A percentile compares a stretch with the other conserved stretches of the same genome.
Evolutionary conservation across 768 basidiomycete species (phyloP).

Genomic region (Pleurotus ostreatus): DNA sequence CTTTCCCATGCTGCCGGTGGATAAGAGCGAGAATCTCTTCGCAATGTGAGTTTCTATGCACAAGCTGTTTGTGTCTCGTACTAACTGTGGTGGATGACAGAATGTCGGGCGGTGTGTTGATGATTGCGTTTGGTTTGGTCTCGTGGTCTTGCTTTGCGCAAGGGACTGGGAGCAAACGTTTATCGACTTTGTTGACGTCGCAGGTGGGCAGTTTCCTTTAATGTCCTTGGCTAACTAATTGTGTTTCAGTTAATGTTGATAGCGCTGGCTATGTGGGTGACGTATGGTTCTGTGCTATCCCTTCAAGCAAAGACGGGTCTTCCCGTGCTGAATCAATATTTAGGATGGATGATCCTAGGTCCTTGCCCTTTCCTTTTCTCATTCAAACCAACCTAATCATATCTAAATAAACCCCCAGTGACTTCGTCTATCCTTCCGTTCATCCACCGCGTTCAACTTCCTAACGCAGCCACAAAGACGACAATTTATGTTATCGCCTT

Average conservation of each 20-base stretch:
- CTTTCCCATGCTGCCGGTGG: constrained; percentile 71
- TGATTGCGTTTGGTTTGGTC: constrained; percentile 31
- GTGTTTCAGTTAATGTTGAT: constrained; percentile 39
- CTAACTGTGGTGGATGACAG: constrained; percentile 20
- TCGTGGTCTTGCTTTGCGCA: neutral
- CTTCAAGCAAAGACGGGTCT: constrained; percentile 67
- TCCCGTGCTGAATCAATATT: constrained; percentile 52
- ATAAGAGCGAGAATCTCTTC: constrained; percentile 59
- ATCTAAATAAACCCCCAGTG: constrained; percentile 27
- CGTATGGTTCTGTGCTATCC: constrained; percentile 51
- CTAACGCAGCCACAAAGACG: constrained; percentile 44
- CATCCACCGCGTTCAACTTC: constrained; percentile 27
- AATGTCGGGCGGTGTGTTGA: constrained; percentile 41
- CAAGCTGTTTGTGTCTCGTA: neutral
- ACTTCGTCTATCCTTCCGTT: constrained; percentile 51
- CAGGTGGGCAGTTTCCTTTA: neutral
- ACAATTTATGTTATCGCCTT: constrained; percentile 68
- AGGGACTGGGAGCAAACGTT: too few relatives aligned
- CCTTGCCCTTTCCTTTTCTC: neutral
- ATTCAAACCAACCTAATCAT: neutral
- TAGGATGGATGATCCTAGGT: constrained; percentile 69
- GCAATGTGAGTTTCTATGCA: constrained; percentile 47
- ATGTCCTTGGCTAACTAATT: neutral
- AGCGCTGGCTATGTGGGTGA: constrained; percentile 44
- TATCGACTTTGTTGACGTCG: neutral